Evolutionary conservation across 139 green algal species (phyloP), one percentile per base, ranked within the genome.

Genomic region (Coelastrella sp.): DNA sequence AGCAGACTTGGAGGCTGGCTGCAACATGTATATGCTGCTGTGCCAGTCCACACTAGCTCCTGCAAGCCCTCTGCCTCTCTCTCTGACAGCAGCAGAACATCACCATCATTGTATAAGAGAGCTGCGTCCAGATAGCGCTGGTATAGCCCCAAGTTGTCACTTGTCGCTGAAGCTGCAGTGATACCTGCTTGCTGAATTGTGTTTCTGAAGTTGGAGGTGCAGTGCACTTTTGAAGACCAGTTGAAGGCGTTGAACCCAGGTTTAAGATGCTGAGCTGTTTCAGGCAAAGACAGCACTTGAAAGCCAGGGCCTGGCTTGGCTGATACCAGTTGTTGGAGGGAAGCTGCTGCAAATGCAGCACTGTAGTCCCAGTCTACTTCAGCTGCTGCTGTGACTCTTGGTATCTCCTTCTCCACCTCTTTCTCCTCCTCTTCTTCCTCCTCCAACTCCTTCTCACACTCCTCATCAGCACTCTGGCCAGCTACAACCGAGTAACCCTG

Each of bases 371-470:
- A 94, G 77, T 89, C 81, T 0, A 0, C 0, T 79, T 92, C 89
- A 0, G 3, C 9, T 0, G 7, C 32, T 8, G 90, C 50, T 19
- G 35, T 19, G 38, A 86, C 71, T 0, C 62, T 38, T 0, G 88
- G 50, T 43, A 89, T 72, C 81, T 94, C 67, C 41, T 63, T 9
- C 79, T 93, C 86, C 25, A 62, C 30, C 86, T 92, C 86, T 81
- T 88, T 40, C 84, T 93, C 86, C 69, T 91, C 60, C 80, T 92
- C 86, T 75, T 92, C 88, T 69, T 93, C 89, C 57, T 89, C 60
- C 80, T 93, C 72, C 43, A 91, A 51, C 86, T 94, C 89, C 23
- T 88, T 51, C 79, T 94, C 91, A 66, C 85, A 90, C 85, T 93
- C 88, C 83, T 94, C 86, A 43, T 88, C 81, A 3, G 57, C 73